These are phyloP conservation scores for Russula vinacea DNA, from an alignment of 768 basidiomycete genomes.

Conservation along the genomic window DNA sequence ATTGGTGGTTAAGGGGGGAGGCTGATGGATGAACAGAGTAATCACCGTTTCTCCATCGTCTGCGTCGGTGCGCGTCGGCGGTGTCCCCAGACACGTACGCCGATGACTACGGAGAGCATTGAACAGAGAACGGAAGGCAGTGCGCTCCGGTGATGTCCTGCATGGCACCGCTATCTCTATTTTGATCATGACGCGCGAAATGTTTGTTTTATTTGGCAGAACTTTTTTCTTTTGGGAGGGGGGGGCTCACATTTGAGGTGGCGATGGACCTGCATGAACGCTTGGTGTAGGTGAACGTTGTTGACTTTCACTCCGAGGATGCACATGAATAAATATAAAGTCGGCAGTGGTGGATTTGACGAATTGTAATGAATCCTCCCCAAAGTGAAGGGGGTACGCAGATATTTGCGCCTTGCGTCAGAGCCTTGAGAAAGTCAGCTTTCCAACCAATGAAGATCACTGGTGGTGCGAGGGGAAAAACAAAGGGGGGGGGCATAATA, in stretches of 20 bases:
- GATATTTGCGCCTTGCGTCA: constrained; percentile 16
- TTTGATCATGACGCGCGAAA: constrained; percentile 19
- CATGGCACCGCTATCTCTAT: constrained; percentile 11
- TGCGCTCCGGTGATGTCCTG: no score
- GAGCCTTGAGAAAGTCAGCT: constrained; percentile 15
- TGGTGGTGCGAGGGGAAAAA: no score
- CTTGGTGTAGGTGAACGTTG: constrained; percentile 19
- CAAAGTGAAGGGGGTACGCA: background rate
- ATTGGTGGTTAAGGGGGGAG: no score
- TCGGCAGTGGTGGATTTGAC: background rate
- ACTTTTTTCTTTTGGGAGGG: no score
- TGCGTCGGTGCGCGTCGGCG: no score
- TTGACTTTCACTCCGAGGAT: constrained; percentile 21
- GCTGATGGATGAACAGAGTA: no score
- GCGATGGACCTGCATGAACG: constrained; percentile 22
- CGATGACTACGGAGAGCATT: constrained; percentile 27
- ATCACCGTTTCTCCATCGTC: no score
- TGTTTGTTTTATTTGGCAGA: background rate
- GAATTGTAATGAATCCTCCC: background rate
- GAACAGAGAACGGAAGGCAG: constrained; percentile 30
- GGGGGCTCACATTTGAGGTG: constrained; percentile 16
- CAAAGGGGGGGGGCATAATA: no score
- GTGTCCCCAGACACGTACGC: constrained; percentile 33
- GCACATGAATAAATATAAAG: background rate
- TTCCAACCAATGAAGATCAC: background rate